Base-by-base conservation (phyloP, 176 grass and related monocot species). In the Eleusine coracana region DNA sequence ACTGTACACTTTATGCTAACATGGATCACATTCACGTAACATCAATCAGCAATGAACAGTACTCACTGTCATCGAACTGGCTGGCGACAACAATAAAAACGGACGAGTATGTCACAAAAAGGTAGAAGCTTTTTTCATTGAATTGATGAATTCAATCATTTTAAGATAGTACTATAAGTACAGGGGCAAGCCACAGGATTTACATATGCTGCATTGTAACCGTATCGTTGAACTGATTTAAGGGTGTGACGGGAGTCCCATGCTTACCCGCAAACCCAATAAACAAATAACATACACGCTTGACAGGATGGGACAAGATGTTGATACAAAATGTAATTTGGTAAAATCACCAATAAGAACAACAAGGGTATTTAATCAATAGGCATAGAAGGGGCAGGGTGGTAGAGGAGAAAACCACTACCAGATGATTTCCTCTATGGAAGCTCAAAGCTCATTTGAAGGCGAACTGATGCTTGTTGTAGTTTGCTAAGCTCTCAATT, bases 391-490 rank as follows among this genome's bases (percentile, higher is more conserved):
- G 49, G 23, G 21, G 2, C 73, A 74, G 41, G 31, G 49, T 6
- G 0, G 40, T 73, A 34, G 65, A 79, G 59, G 12, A 70, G 52
- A 59, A 63, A 51, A 68, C 1, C 23, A 0, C 28, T 25, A 18
- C 34, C 17, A 34, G 10, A 68, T 17, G 67, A 7, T 44, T 31
- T 49, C 67, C 52, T 7, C 29, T 46, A 63, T 31, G n/a, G 69
- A 78, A 51, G 45, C 34, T 93, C 91, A 74, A 78, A 51, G 44
- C 34, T 93, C 91, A 99, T 82, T 96, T 94, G 78, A 89, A 96
- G 76, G 60, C 91, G 27, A 90, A 96, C 23, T 94, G 89, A 78
- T 96, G 90, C 72, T 94, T 90, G 51, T 90, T 85, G 66, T 87
- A 88, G 84, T 89, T 90, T 75, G 91, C 87, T 16, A 92, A 70